Base-by-base conservation (phyloP, 2,329 filamentous ascomycete genomes). In the Ophiostoma himal-ulmi region DNA sequence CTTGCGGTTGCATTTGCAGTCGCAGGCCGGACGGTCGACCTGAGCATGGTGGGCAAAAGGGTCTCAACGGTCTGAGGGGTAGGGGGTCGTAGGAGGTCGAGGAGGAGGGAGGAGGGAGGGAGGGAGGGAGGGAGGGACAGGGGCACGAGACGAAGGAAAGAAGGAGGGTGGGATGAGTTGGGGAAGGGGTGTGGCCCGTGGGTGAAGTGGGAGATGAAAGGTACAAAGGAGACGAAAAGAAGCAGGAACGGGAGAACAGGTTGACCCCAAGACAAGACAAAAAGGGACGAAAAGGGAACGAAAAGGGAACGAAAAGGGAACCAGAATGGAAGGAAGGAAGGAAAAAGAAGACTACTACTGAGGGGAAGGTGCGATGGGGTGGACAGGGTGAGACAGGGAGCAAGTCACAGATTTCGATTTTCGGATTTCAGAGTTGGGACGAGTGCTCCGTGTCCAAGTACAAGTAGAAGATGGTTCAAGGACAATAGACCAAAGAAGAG, bases 181-280 rank as follows among this genome's bases (percentile, higher is more conserved):
- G 67, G 52, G 70, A 52, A 66, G 60, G 39, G 41, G 68, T n/a
- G 62, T 37, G 69, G 68, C 54, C 52, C 34, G 30, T n/a, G 22
- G 48, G 68, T 37, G 36, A 41, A n/a, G 67, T 36, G 44, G 68
- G 36, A 67, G 37, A 62, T 62, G 37, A 30, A 37, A 37, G 41
- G 60, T 13, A 34, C 48, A 57, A 36, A 44, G 68, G 67, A 70
- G 69, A 70, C 66, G 39, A 70, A 70, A 70, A 70, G 69, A 70
- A 70, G 26, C 69, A 68, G 66, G 66, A 68, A 68, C 37, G 54
- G 36, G 48, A 22, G 22, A 30, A 57, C 44, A 17, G 17, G 17
- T 48, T 48, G 44, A 20, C 44, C 44, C 37, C 44, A 48, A 48
- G 44, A 48, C 44, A 48, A 20, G 44, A 17, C 30, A 4, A 30